Evolutionary conservation across 495 filamentous ascomycete species (phyloP).

Genomic region (Glutinoglossum americanum): DNA sequence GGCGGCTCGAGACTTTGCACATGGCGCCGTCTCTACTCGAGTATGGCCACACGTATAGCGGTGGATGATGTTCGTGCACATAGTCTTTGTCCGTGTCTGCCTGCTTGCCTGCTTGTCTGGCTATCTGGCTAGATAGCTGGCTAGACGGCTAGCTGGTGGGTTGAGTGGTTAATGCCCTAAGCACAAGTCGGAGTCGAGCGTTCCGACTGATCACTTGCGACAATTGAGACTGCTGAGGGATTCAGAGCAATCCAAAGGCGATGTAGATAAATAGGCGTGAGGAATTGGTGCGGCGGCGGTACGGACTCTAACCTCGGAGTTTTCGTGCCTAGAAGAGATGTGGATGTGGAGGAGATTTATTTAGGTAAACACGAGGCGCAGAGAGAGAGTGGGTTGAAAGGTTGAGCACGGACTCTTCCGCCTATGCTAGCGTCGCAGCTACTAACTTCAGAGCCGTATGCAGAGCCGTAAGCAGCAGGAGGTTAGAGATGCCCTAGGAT

Average conservation of each 20-base stretch:
- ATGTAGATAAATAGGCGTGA: background rate
- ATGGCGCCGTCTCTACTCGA: constrained; percentile 6
- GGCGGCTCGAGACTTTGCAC: constrained; percentile 5
- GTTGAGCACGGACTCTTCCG: background rate
- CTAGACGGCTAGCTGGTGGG: no score
- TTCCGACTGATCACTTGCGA: background rate
- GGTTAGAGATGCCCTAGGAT: background rate
- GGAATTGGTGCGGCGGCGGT: background rate
- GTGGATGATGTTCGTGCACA: constrained; percentile 9
- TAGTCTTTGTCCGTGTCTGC: background rate
- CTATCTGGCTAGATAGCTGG: no score
- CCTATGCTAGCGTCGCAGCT: background rate
- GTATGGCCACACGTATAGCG: constrained; percentile 8
- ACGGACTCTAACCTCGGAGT: background rate
- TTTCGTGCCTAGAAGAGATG: background rate
- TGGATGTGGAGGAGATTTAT: background rate
- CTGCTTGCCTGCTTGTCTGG: background rate
- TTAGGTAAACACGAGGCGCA: background rate
- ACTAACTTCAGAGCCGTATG: background rate
- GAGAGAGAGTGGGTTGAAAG: background rate
- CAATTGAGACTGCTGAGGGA: background rate
- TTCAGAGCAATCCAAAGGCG: background rate
- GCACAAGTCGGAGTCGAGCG: background rate
- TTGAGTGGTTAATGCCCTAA: no score
- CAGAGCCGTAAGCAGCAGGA: background rate